Evolutionary conservation across 495 filamentous ascomycete species (phyloP), one percentile per base, ranked within the genome.

Genomic region (Achaetomiella virescens): DNA sequence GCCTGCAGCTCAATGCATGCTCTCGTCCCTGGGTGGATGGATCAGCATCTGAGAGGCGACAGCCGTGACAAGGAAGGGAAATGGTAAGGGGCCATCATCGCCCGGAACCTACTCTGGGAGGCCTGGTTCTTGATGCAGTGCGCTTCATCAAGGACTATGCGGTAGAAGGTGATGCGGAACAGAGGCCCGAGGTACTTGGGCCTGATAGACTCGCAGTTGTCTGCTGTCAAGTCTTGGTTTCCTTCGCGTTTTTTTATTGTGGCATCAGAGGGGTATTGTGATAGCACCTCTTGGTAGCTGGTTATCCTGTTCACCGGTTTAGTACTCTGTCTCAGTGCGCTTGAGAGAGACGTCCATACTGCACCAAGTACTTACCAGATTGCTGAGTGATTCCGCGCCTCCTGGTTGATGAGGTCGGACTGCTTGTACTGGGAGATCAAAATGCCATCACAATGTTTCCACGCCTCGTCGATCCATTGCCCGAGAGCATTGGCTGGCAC

Each of bases 381-480:
- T 2, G 21, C 6, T 8, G 18, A 48, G 6, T 11, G 11, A 17
- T 52, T 9, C 18, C 47, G 11, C 3, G 37, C 51, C 15, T 27
- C 52, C n/a, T 44, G 51, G 25, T 5, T 55, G 40, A 20, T 14
- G 11, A 7, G 72, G 10, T 81, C 73, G 6, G 71, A 59, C 22
- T 31, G 54, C 49, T 43, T 72, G 64, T 17, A 81, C 68, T 31
- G n/a, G 27, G 7, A 31, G 8, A 29, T n/a, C 29, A 4, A 10
- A 20, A 33, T 31, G 25, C 2, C 15, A 9, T 57, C 38, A 25
- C 29, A 70, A 61, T 88, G 85, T 14, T 76, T 75, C 36, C 75
- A 64, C 11, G 85, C 81, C 59, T 87, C 84, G 4, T 73, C 74
- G 54, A 72, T 78, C 85, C 85, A 89, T 61, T 88, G 86, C 43